Conservation (phyloP, 768 basidiomycete species). For the Artomyces pyxidatus region DNA sequence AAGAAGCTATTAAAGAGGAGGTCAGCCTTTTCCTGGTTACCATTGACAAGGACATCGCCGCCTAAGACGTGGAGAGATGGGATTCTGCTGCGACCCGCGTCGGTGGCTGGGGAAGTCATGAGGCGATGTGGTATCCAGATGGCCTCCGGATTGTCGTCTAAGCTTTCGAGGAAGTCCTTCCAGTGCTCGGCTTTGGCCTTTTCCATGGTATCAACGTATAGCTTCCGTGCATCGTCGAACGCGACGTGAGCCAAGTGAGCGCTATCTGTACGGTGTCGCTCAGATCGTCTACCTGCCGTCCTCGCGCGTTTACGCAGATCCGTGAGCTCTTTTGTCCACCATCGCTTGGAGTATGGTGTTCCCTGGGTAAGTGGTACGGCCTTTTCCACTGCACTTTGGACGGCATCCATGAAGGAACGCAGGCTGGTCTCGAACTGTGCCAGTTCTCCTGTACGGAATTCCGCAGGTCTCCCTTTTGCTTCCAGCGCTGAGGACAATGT, state of each 20-base stretch:
- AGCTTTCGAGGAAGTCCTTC: slow-evolving; percentile 17
- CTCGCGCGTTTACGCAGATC: no score
- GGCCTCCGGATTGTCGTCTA: not conserved
- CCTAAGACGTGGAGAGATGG: slow-evolving; percentile 9
- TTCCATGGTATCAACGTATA: slow-evolving; percentile 9
- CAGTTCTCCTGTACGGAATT: not conserved
- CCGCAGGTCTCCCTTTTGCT: not conserved
- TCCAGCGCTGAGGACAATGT: not conserved
- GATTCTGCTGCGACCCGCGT: slow-evolving; percentile 10
- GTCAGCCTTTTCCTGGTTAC: slow-evolving; percentile 18
- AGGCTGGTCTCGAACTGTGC: not conserved
- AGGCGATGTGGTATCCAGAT: slow-evolving; percentile 16
- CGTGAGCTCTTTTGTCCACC: not conserved
- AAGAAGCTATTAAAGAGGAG: slow-evolving; percentile 20
- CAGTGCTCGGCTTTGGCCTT: slow-evolving; percentile 19
- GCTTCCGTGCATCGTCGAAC: not conserved
- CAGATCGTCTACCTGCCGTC: not conserved
- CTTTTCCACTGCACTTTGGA: not conserved
- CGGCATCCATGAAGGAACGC: not conserved
- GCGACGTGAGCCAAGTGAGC: not conserved
- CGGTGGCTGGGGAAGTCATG: slow-evolving; percentile 1
- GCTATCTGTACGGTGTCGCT: not conserved
- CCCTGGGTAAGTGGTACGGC: not conserved
- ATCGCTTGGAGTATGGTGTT: not conserved
- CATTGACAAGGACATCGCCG: slow-evolving; percentile 3